These are phyloP conservation scores for Bothriochloa decipiens DNA, from an alignment of 176 grass and related monocot species.

Conservation along the genomic window DNA sequence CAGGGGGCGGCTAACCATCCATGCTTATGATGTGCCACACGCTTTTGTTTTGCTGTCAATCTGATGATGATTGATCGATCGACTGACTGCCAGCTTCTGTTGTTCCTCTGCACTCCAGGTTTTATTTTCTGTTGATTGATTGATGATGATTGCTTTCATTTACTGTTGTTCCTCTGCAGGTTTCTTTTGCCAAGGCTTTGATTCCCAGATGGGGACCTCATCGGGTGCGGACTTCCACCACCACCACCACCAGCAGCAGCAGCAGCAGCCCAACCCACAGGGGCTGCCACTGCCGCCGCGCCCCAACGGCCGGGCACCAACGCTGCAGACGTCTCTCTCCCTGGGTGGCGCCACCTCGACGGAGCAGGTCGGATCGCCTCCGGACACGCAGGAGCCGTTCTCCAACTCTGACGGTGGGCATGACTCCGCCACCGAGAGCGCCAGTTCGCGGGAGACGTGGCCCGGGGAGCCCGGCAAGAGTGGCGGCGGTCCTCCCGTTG, in stretches of 20 bases:
- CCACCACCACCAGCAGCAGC: slow-evolving; percentile 30
- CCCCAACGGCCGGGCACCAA: not conserved
- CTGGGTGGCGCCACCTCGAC: slow-evolving; percentile 47
- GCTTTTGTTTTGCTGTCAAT: not conserved
- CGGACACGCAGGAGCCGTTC: slow-evolving; percentile 61
- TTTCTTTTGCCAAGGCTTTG: slow-evolving; percentile 17
- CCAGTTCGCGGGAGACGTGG: slow-evolving; percentile 72
- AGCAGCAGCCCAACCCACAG: slow-evolving; percentile 45
- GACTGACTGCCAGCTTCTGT: too few relatives aligned
- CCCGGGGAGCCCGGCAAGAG: slow-evolving; percentile 54
- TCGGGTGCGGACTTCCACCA: slow-evolving; percentile 56
- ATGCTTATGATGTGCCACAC: slow-evolving; percentile 39
- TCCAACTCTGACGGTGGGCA: slow-evolving; percentile 71
- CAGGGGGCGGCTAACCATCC: not conserved
- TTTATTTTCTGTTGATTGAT: too few relatives aligned
- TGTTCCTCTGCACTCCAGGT: too few relatives aligned
- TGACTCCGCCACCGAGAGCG: slow-evolving; percentile 77
- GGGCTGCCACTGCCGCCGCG: not conserved
- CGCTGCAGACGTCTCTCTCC: slow-evolving; percentile 55
- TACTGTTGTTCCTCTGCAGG: slow-evolving; percentile 1
- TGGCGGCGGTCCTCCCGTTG: slow-evolving; percentile 2
- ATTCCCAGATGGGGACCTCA: slow-evolving; percentile 63
- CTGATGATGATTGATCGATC: not conserved
- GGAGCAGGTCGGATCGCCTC: slow-evolving; percentile 58
- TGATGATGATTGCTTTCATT: too few relatives aligned